Conservation (phyloP, 331 rosid genomes). For the Prunus yedoensis region DNA sequence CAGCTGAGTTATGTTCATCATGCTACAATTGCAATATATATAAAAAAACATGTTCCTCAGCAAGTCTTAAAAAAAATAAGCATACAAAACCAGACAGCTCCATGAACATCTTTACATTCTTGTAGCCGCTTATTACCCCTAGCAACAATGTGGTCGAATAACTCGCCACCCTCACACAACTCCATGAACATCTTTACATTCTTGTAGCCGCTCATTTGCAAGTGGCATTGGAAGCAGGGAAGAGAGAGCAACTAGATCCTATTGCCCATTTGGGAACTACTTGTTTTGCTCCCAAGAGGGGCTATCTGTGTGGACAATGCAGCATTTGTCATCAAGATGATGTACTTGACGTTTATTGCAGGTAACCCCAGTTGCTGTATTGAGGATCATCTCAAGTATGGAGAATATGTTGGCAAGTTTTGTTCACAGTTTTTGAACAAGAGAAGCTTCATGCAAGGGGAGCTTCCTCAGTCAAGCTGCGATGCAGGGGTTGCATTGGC, state of each 20-base stretch:
- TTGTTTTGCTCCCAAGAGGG: constrained; percentile 62
- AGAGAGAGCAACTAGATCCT: constrained; percentile 16
- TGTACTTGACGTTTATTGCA: constrained; percentile 53
- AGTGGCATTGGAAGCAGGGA: too few species aligned
- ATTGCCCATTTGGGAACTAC: constrained; percentile 77
- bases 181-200: too few species aligned
- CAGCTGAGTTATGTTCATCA: too few species aligned
- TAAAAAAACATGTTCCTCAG: too few species aligned
- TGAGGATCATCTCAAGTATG: constrained; percentile 79
- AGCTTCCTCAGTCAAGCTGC: constrained; percentile 56
- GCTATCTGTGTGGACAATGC: constrained; percentile 72
- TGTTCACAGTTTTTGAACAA: constrained; percentile 45
- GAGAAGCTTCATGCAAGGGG: constrained; percentile 29
- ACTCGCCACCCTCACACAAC: too few species aligned
- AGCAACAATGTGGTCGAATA: too few species aligned
- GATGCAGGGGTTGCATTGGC: constrained; percentile 85
- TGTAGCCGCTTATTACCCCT: too few species aligned
- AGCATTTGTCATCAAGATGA: constrained; percentile 56
- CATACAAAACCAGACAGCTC: too few species aligned
- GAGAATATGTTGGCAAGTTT: constrained; percentile 52
- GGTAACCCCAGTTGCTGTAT: constrained; percentile 46
- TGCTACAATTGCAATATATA: too few species aligned
- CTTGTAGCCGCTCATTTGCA: too few species aligned
- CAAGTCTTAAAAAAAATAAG: too few species aligned
- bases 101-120: too few species aligned